These are phyloP conservation scores for Excoecaria cochinchinensis DNA, from an alignment of 345 rosid species.

Conservation along the genomic window DNA sequence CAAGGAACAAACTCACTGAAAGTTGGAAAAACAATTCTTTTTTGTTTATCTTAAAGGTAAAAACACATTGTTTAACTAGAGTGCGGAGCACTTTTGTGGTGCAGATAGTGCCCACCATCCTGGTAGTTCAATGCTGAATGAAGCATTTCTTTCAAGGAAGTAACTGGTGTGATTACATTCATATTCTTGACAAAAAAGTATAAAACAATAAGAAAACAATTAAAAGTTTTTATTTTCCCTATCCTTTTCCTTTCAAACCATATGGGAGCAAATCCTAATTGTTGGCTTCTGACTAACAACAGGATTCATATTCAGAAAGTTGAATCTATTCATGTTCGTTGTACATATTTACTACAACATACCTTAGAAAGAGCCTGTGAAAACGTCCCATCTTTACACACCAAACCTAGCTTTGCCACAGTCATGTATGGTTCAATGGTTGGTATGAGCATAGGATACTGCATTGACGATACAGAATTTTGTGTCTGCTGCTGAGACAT, in stretches of 20 bases:
- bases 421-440: conserved; percentile 27
- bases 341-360: not conserved
- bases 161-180: not conserved
- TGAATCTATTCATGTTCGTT: not conserved
- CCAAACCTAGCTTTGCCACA: conserved; percentile 20
- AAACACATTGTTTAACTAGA: not conserved
- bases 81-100: not conserved
- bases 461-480: conserved; percentile 22
- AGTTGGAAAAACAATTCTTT: not conserved
- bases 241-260: not conserved
- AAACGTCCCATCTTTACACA: conserved; percentile 17
- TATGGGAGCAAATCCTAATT: not conserved
- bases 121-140: not conserved
- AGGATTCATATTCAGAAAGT: not conserved
- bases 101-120: not conserved
- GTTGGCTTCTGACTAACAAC: not conserved
- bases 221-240: not conserved
- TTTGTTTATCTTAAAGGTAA: not conserved
- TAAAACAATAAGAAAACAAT: not conserved
- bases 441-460: conserved; percentile 28
- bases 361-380: conserved; percentile 29
- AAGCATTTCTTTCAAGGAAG: conserved; percentile 8
- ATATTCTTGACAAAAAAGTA: not conserved
- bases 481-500: conserved; percentile 17
- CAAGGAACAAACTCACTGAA: not conserved